Conservation (phyloP, 2,329 filamentous ascomycete genomes). For the Nemania serpens region DNA sequence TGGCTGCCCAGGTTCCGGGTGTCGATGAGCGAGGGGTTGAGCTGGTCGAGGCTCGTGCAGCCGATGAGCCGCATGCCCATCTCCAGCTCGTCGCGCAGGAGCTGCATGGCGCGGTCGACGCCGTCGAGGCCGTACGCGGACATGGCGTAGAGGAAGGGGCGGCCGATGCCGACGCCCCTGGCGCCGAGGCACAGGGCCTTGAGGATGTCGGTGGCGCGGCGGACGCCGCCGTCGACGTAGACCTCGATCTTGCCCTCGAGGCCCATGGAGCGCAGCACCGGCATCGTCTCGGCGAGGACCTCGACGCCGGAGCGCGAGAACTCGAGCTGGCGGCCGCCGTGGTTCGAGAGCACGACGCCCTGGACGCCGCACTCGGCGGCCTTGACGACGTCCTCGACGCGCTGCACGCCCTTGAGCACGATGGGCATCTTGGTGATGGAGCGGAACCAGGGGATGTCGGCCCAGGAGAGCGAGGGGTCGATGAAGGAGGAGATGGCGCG, state of each 20-base stretch:
- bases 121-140: constrained; percentile 84
- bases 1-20: constrained; percentile 67
- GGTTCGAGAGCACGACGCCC: constrained; percentile 92
- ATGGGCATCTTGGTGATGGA: constrained; percentile 93
- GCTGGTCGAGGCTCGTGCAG: constrained; percentile 71
- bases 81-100: constrained; percentile 95
- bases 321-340: constrained; percentile 92
- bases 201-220: constrained; percentile 89
- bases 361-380: constrained; percentile 83
- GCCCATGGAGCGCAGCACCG: constrained; percentile 74
- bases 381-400: constrained; percentile 89
- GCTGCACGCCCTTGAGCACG: constrained; percentile 93
- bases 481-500: constrained; percentile 96
- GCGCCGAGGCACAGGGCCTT: constrained; percentile 94
- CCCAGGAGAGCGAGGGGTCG: constrained; percentile 91
- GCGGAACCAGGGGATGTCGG: constrained; percentile 91
- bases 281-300: constrained; percentile 91
- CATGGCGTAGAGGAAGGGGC: constrained; percentile 97
- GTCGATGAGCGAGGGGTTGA: constrained; percentile 83
- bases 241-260: constrained; percentile 81
- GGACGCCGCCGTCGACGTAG: constrained; percentile 87
- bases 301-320: constrained; percentile 89
- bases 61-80: constrained; percentile 99
- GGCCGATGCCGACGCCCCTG: constrained; percentile 88
- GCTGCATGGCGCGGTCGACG: constrained; percentile 88